Evolutionary conservation across 306 rosid species (phyloP), one percentile per base, ranked within the genome.

Genomic region (Castanospermum australe): DNA sequence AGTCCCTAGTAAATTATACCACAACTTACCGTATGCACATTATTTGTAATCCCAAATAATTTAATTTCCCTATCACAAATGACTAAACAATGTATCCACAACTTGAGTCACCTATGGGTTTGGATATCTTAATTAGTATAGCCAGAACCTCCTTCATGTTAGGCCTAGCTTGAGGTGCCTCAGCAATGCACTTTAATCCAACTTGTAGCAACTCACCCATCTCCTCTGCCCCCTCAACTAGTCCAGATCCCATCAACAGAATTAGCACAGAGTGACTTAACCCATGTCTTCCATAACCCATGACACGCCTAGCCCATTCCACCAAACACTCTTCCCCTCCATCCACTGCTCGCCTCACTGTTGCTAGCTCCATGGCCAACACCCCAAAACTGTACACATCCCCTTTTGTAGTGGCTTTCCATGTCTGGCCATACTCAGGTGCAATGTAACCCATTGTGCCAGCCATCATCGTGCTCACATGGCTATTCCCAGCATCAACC

Each of bases 391-490:
- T 94, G 5, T 94, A 94, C 13, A 94, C 97, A 30, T 94, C 97
- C 0, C 98, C 98, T 70, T 92, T 92, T 5, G 97, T 89, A 0
- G 97, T 94, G 11, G 98, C 98, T 38, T 88, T 87, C 97, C 97
- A 92, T 71, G 97, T 92, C 52, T 91, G 98, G 30, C 95, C 97
- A 79, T 94, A 92, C 76, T 94, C 97, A 0, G 97, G 97, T 8
- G 97, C 98, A 61, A 94, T 97, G 71, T 94, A 94, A 0, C 98
- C 98, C 10, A 94, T 79, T 9, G 98, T 94, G 25, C 97, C 98
- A 0, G 98, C 98, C 36, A 94, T 92, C 81, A 94, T 76, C 30
- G 97, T 94, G 83, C 97, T 94, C 67, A 94, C 98, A 77, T 94
- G 97, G 78, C 90, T 92, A 51, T 90, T 90, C 48, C 93, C 97